Evolutionary conservation across 2,329 filamentous ascomycete genomes (phyloP).

Genomic region (Cryphonectria naterciae): DNA sequence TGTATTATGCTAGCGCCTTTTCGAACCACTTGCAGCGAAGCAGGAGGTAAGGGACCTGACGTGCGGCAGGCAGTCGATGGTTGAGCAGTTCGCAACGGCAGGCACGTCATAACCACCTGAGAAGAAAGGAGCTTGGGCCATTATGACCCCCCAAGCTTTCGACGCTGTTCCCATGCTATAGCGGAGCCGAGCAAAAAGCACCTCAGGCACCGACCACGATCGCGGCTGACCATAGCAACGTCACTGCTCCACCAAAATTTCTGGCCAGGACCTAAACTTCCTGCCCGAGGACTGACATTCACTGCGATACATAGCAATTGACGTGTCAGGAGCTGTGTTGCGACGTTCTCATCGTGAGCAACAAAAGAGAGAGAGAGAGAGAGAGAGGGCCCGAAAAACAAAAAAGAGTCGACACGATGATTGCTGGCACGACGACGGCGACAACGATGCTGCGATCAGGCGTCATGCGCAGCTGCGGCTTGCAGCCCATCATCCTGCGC

Average conservation of each 20-base stretch:
- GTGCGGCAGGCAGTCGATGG: neutral
- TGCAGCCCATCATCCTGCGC: slow-evolving; percentile 36
- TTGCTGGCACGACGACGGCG: slow-evolving; percentile 18
- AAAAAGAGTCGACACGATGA: neutral
- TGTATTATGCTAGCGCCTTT: neutral
- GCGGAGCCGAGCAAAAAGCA: slow-evolving; percentile 12
- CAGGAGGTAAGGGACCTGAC: neutral
- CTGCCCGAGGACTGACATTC: neutral
- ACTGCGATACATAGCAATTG: neutral
- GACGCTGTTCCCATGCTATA: neutral
- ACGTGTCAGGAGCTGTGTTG: neutral
- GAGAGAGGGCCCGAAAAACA: neutral
- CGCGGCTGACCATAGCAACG: slow-evolving; percentile 12
- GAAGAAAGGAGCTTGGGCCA: slow-evolving; percentile 9
- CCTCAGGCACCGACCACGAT: neutral
- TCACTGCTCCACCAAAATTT: slow-evolving; percentile 28
- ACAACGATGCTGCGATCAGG: slow-evolving; percentile 40
- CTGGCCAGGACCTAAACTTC: slow-evolving; percentile 10
- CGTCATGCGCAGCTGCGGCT: slow-evolving; percentile 35
- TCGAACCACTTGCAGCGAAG: neutral
- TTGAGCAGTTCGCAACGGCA: neutral
- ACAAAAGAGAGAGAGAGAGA: neutral
- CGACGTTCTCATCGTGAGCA: neutral
- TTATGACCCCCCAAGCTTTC: slow-evolving; percentile 17
- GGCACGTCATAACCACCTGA: slow-evolving; percentile 14